Evolutionary conservation across 2,329 filamentous ascomycete genomes (phyloP), one percentile per base, ranked within the genome.

Genomic region (Trichoderma endophyticum): DNA sequence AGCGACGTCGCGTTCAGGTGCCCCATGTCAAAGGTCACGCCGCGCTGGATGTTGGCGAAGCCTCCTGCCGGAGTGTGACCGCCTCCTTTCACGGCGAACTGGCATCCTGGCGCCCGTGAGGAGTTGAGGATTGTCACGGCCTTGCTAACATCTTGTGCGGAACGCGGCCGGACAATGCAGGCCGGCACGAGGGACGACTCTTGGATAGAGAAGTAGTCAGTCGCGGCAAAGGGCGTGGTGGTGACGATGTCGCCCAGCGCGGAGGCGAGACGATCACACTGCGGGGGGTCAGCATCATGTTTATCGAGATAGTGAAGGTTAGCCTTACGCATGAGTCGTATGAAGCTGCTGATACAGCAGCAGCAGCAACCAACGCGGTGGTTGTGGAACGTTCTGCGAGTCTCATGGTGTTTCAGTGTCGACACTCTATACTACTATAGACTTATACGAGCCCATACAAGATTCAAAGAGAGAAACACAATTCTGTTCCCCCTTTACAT

Each of bases 81-180:
- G 36, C 79, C 80, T 15, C 77, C 76, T 71, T 79, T 80, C 34
- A 80, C 75, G 11, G 80, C 77, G 63, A 81, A 81, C 28, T 68
- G 24, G n/a, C 65, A 68, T 7, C 54, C 54, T 4, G 51, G 34
- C 18, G 24, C 5, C 11, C 51, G 65, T 11, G 54, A 59, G 11
- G 65, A 32, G 18, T 34, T 39, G 34, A 68, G 65, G 12, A 68
- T 59, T 0, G 34, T 43, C 34, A 68, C 65, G 6, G 54, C 65
- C 32, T 59, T 11, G 15, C 34, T 76, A 72, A 73, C 79, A 79
- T 30, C 72, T 69, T 12, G 76, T 77, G 48, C 73, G 74, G 56
- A 75, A 75, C 39, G 75, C 65, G 9, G 77, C 70, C 39, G 77
- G 63, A 62, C 68, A 4, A 68, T 59, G n/a, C 65, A 68, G 18